These are phyloP conservation scores for Phlebopus sp. DNA, from an alignment of 1,284 basidiomycete genomes.

Conservation along the genomic window DNA sequence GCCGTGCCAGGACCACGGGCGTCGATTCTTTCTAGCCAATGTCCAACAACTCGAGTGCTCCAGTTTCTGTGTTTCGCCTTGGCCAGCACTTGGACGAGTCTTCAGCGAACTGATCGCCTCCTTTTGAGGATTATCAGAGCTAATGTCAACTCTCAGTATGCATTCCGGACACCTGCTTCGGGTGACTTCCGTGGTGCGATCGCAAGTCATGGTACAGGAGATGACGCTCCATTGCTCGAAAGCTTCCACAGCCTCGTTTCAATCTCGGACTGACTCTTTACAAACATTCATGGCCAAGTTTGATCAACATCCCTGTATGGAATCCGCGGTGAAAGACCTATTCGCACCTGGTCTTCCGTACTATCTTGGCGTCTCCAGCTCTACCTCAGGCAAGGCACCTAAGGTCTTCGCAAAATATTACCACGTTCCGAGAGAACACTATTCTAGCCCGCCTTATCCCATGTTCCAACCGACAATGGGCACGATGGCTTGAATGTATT, in stretches of 20 bases:
- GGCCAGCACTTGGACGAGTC: not conserved
- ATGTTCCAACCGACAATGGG: not conserved
- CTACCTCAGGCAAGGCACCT: constrained; percentile 14
- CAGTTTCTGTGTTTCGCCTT: too few species aligned
- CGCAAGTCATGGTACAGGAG: not conserved
- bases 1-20: too few species aligned
- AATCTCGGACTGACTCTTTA: constrained; percentile 12
- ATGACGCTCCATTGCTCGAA: constrained; percentile 5
- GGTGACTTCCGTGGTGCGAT: not conserved
- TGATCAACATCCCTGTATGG: constrained; percentile 7
- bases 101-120: not conserved
- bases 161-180: not conserved
- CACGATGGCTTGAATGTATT: constrained; percentile 11
- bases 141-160: constrained; percentile 1
- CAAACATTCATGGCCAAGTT: constrained; percentile 17
- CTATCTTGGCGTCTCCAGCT: constrained; percentile 16
- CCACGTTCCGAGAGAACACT: not conserved
- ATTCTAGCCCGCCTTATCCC: not conserved
- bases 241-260: constrained; percentile 10
- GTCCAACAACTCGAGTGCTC: too few species aligned
- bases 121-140: not conserved
- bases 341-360: constrained; percentile 20
- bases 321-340: constrained; percentile 11
- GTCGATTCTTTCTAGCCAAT: too few species aligned
- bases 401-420: constrained; percentile 7